Evolutionary conservation across 495 filamentous ascomycete genomes (phyloP), one percentile per base, ranked within the genome.

Genomic region (Aspergillus heteromorphus): DNA sequence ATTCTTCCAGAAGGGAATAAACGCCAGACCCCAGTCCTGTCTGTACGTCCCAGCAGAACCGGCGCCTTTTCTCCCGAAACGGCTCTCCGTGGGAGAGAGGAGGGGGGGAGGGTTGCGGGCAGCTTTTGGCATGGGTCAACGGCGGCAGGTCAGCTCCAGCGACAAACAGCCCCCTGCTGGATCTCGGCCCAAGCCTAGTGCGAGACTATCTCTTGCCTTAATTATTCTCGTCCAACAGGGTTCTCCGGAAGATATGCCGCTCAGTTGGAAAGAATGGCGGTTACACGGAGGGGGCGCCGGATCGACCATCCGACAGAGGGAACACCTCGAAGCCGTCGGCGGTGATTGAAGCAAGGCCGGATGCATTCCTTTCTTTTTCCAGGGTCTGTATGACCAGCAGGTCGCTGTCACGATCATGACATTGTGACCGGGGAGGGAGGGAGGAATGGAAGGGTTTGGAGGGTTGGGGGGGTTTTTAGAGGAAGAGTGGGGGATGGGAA

Each of bases 181-280:
- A 45, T 49, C 53, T 55, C 34, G 45, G 45, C 29, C 38, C 48
- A 56, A 30, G 38, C 38, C 45, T 23, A 49, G 38, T 45, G 45
- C 21, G n/a, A 29, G n/a, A 51, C 19, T 25, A 29, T 43, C 48
- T 53, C 34, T 47, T 52, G 40, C 51, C 49, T 53, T 58, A 55
- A 42, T 21, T 49, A 55, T 54, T 53, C 34, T 52, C 53, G 25
- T 56, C 63, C 65, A 71, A 69, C 66, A 53, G 62, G 64, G 65
- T 65, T 57, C 60, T 48, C 64, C 64, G 68, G 72, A 73, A 66
- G 65, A 67, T 65, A 68, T 69, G 58, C 60, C 61, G 68, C 53
- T 69, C 59, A 59, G 66, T 66, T 70, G 52, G 63, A 59, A 68
- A 69, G 60, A 58, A 40, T 21, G 27, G 40, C 6, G 49, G 66